A percentile compares a stretch with the other conserved stretches of the same genome.
These are phyloP conservation scores for Otatea glauca DNA, from an alignment of 176 grass and related monocot species.

Conservation along the genomic window DNA sequence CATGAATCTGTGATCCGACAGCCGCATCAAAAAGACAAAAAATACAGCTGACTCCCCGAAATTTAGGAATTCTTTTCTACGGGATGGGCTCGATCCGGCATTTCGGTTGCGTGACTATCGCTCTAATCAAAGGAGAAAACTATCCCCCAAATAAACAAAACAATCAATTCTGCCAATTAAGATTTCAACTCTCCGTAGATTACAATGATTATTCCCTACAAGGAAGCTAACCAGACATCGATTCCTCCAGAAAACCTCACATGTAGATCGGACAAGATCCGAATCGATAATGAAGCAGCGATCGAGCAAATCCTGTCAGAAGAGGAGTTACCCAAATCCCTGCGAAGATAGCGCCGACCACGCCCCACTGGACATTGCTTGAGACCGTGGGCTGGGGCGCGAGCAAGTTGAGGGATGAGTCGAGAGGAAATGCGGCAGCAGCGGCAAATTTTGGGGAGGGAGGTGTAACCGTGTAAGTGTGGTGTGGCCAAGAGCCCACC, in stretches of 20 bases:
- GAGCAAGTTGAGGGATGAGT: no score
- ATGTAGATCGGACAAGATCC: neutral
- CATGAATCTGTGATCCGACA: constrained; percentile 29
- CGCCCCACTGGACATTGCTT: constrained; percentile 2
- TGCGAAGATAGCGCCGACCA: constrained; percentile 1
- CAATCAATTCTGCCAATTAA: neutral
- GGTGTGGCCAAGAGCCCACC: neutral
- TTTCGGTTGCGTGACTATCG: neutral
- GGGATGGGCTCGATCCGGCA: neutral
- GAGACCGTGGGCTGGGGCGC: neutral
- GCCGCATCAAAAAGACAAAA: neutral
- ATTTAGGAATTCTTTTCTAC: neutral
- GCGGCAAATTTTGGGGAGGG: neutral
- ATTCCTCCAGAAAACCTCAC: neutral
- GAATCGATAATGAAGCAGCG: neutral
- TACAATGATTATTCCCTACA: neutral
- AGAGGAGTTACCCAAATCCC: constrained; percentile 34
- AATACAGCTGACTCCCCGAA: neutral
- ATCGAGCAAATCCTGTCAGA: neutral
- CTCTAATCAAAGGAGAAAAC: neutral
- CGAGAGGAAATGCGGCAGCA: neutral
- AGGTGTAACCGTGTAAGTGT: no score
- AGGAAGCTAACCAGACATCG: neutral
- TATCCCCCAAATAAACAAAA: neutral
- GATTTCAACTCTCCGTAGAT: neutral